Evolutionary conservation across 83 land plant genomes (phyloP).

Genomic region (Picea abies): DNA sequence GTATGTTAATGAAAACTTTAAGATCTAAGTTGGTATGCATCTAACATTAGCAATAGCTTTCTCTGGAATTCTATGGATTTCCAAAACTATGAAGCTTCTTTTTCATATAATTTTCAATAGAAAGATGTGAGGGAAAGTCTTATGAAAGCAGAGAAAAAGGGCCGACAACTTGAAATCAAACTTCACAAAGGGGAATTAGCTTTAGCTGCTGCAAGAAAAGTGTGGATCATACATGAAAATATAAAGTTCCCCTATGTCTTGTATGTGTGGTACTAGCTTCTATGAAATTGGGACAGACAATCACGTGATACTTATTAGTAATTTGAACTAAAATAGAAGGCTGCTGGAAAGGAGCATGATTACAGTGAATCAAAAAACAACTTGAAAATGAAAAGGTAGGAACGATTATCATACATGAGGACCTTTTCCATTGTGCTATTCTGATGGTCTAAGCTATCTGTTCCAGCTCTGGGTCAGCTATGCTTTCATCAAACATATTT

Average conservation of each 20-base stretch:
- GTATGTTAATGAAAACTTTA: slow-evolving; percentile 65
- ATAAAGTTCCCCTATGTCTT: no score
- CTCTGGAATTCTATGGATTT: no score
- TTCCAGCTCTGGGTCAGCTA: background rate
- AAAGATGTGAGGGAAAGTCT: slow-evolving; percentile 77
- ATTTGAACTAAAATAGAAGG: slow-evolving; percentile 36
- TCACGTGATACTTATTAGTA: no score
- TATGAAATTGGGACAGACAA: no score
- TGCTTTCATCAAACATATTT: background rate
- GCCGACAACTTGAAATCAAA: slow-evolving; percentile 68
- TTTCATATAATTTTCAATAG: slow-evolving; percentile 24
- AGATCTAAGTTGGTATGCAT: slow-evolving; percentile 71
- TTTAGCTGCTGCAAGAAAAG: slow-evolving; percentile 47
- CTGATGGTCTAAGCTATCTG: background rate
- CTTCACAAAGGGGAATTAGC: slow-evolving; percentile 56
- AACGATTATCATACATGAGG: background rate
- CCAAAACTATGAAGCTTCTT: no score
- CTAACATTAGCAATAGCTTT: background rate
- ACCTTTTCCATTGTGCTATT: no score
- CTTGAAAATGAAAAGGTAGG: slow-evolving; percentile 90
- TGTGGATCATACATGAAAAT: slow-evolving; percentile 23
- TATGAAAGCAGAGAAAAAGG: slow-evolving; percentile 72
- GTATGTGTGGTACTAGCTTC: no score
- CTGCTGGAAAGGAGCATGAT: slow-evolving; percentile 54
- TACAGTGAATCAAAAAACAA: slow-evolving; percentile 51